phyloP scores from a whole-genome alignment of 2,329 filamentous ascomycete species.

The Biscogniauxia marginata region DNA sequence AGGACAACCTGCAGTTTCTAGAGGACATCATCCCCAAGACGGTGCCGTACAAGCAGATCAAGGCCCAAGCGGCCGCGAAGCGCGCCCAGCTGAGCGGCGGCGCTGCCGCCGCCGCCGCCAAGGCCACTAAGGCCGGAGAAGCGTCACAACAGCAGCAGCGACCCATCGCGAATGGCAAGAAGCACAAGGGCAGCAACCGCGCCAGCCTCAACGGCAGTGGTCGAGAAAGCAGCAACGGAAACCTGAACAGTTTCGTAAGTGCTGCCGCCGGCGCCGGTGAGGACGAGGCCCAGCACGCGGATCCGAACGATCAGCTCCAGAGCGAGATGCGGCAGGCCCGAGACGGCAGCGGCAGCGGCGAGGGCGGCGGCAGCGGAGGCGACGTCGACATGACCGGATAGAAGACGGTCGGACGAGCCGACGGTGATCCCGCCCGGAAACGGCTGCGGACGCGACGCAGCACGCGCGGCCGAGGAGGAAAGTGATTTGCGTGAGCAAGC shows the following conservation, averaged over 20 bases:
- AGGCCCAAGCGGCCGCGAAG: conserved; percentile 56
- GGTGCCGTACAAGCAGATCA: conserved; percentile 74
- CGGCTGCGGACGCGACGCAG: not conserved
- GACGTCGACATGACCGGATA: conserved; percentile 63
- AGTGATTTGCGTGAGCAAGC: no score
- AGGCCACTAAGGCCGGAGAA: conserved; percentile 8
- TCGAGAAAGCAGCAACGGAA: conserved; percentile 14
- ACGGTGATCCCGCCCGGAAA: not conserved
- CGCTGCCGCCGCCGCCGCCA: conserved; percentile 23
- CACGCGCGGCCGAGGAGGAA: no score
- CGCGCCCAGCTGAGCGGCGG: conserved; percentile 47
- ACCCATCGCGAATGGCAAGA: conserved; percentile 35
- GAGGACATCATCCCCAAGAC: conserved; percentile 88
- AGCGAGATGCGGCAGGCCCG: conserved; percentile 50
- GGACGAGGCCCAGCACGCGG: conserved; percentile 32
- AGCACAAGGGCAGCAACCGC: conserved; percentile 33
- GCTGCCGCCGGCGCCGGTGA: conserved; percentile 20
- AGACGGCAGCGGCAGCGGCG: conserved; percentile 12
- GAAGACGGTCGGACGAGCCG: conserved; percentile 4
- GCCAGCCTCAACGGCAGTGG: conserved; percentile 27
- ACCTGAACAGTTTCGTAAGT: conserved; percentile 26
- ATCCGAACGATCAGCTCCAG: conserved; percentile 54
- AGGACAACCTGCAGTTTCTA: conserved; percentile 94
- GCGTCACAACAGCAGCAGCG: conserved; percentile 25
- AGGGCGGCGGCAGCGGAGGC: conserved; percentile 22